phyloP scores from a whole-genome alignment of 2,329 filamentous ascomycete genomes.

The Akanthomyces dipterigenus region DNA sequence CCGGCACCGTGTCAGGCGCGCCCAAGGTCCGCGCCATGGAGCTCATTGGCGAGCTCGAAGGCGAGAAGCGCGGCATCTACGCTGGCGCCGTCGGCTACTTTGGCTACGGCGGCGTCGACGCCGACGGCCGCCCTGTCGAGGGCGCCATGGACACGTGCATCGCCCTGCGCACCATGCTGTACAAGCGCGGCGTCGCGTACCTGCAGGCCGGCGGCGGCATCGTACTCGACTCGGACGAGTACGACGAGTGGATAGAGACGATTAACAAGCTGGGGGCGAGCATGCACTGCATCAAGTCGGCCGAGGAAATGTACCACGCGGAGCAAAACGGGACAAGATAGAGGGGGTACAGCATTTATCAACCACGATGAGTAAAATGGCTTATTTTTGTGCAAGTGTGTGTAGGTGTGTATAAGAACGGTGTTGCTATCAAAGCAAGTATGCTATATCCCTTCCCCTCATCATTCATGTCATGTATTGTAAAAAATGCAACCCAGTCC shows the following conservation, averaged over 20 bases:
- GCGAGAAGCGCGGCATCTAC: conserved; percentile 91
- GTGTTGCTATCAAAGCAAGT: not conserved
- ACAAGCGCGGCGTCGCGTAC: conserved; percentile 87
- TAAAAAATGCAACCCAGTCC: too few species aligned
- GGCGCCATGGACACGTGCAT: conserved; percentile 88
- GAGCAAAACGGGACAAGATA: conserved; percentile 19
- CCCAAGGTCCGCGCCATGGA: conserved; percentile 97
- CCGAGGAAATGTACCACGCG: conserved; percentile 58
- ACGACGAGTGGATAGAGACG: conserved; percentile 91
- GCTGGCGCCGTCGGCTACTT: conserved; percentile 97
- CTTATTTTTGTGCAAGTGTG: not conserved
- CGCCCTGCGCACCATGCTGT: conserved; percentile 82
- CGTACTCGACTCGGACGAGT: conserved; percentile 85
- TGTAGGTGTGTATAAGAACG: not conserved
- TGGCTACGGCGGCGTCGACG: conserved; percentile 69
- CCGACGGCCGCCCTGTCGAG: conserved; percentile 56
- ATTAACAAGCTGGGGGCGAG: conserved; percentile 93
- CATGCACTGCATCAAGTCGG: conserved; percentile 78
- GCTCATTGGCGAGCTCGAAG: conserved; percentile 87
- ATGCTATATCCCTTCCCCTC: not conserved
- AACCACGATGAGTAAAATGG: not conserved
- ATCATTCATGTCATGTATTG: not conserved
- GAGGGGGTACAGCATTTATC: too few species aligned
- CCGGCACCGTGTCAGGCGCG: conserved; percentile 89
- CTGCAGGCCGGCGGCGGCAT: conserved; percentile 87